Conservation (phyloP, 441 rosid species). For the Pelargonium cotyledonis region DNA sequence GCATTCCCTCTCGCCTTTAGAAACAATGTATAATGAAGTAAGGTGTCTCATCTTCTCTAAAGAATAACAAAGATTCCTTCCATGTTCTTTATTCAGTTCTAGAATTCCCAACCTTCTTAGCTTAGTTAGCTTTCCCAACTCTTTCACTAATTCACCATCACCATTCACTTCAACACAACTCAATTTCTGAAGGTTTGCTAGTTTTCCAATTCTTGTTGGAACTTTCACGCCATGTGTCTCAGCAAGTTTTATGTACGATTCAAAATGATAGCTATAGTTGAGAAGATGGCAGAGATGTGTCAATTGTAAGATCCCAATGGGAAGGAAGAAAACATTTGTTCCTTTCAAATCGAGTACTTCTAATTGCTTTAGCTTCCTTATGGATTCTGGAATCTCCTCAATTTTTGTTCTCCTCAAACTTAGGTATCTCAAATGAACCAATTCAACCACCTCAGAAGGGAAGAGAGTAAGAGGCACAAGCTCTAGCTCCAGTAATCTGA, state of each 20-base stretch:
- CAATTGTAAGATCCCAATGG: constrained; percentile 12
- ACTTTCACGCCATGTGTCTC: constrained; percentile 1
- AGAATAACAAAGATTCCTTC: constrained; percentile 10
- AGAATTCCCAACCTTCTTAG: constrained; percentile 10
- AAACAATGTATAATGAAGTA: constrained; percentile 1
- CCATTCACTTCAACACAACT: constrained; percentile 11
- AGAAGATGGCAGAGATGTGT: constrained; percentile 15
- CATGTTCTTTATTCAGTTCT: constrained; percentile 17
- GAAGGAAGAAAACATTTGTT: constrained; percentile 5
- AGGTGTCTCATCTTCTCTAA: constrained; percentile 14
- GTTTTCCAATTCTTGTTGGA: constrained; percentile 4
- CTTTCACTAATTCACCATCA: constrained; percentile 7
- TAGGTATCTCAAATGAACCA: constrained; percentile 2
- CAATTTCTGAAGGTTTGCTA: constrained; percentile 11
- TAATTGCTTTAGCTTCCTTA: constrained; percentile 17
- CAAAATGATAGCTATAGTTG: neutral
- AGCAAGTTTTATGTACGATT: neutral
- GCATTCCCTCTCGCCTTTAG: neutral
- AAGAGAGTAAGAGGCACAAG: constrained; percentile 8
- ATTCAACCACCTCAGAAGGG: neutral
- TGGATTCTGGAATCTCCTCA: constrained; percentile 5
- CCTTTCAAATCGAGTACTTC: constrained; percentile 16
- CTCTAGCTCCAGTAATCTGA: constrained; percentile 13
- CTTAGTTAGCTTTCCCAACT: constrained; percentile 15
- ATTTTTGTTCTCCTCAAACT: constrained; percentile 13